Percentiles rank a stretch among this genome's conserved stretches.
Conservation (phyloP, 2,329 filamentous ascomycete species). For the Fusarium heterosporum region DNA sequence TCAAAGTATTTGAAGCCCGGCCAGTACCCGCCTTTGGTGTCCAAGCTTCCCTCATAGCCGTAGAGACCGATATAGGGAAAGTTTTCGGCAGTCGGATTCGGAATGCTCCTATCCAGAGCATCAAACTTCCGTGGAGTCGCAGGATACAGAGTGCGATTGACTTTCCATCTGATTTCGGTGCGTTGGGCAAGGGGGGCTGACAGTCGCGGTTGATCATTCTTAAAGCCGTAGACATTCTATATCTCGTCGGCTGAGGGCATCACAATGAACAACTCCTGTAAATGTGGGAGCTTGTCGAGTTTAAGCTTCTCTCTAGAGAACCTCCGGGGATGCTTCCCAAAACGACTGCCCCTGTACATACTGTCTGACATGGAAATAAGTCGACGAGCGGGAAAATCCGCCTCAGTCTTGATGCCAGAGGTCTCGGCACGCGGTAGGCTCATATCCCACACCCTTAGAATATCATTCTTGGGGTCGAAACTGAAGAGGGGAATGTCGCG, state of each 20-base stretch:
- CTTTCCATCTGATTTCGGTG: neutral
- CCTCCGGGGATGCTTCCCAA: too few relatives aligned
- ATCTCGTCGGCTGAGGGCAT: neutral
- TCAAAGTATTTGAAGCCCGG: constrained; percentile 1
- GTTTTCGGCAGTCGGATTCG: neutral
- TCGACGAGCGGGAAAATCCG: neutral
- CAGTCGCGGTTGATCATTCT: neutral
- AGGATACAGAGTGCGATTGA: neutral
- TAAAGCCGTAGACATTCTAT: neutral
- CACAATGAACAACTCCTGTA: neutral
- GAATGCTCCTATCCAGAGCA: too few relatives aligned
- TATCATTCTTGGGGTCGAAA: neutral
- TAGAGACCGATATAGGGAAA: neutral
- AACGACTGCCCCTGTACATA: too few relatives aligned
- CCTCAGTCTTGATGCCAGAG: too few relatives aligned
- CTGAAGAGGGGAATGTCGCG: neutral
- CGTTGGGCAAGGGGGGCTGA: neutral
- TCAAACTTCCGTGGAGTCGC: too few relatives aligned
- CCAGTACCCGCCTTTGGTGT: neutral
- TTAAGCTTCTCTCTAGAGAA: neutral
- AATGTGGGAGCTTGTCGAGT: neutral
- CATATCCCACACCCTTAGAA: constrained; percentile 2
- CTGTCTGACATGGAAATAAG: neutral
- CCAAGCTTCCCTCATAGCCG: neutral
- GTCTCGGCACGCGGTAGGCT: neutral